phyloP scores from a whole-genome alignment of 495 filamentous ascomycete species.

The Aspergillus sclerotioniger region DNA sequence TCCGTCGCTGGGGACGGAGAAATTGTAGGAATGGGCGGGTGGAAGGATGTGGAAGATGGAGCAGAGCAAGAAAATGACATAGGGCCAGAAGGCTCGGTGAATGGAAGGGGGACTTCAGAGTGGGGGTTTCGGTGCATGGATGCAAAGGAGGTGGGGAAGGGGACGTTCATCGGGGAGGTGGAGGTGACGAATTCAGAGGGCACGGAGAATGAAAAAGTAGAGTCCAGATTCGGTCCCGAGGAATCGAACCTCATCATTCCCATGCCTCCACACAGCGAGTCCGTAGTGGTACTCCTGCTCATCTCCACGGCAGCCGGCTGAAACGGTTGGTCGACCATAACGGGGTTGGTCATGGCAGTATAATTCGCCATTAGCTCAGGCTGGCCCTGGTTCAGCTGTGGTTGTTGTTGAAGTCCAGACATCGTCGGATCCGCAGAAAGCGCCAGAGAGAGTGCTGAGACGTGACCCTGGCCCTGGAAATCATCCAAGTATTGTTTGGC shows the following conservation, averaged over 20 bases:
- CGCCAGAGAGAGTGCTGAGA: slow-evolving; percentile 30
- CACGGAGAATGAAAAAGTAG: slow-evolving; percentile 30
- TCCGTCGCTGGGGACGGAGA: slow-evolving; percentile 26
- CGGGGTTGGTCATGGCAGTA: slow-evolving; percentile 14
- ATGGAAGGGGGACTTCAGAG: slow-evolving; percentile 27
- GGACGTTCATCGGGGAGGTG: slow-evolving; percentile 31
- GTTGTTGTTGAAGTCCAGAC: slow-evolving; percentile 26
- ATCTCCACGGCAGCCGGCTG: slow-evolving; percentile 35
- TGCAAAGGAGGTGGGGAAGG: slow-evolving; percentile 23
- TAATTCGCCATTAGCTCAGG: slow-evolving; percentile 14
- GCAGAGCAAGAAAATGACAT: slow-evolving; percentile 37
- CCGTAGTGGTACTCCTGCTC: slow-evolving; percentile 46
- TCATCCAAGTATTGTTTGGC: slow-evolving; percentile 38
- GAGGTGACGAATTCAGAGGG: slow-evolving; percentile 35
- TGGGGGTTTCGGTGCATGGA: slow-evolving; percentile 31
- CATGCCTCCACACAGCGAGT: slow-evolving; percentile 44
- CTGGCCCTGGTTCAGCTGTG: slow-evolving; percentile 15
- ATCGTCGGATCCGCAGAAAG: slow-evolving; percentile 29
- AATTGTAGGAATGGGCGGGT: slow-evolving; percentile 15
- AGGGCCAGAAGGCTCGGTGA: slow-evolving; percentile 26
- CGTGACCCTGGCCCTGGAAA: slow-evolving; percentile 20
- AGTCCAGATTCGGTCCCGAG: slow-evolving; percentile 35
- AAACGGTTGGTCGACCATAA: slow-evolving; percentile 22
- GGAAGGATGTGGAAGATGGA: slow-evolving; percentile 28
- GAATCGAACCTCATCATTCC: slow-evolving; percentile 46